phyloP scores from a whole-genome alignment of 1,139 yeast genomes.

The Suhomyces bokatorum region DNA sequence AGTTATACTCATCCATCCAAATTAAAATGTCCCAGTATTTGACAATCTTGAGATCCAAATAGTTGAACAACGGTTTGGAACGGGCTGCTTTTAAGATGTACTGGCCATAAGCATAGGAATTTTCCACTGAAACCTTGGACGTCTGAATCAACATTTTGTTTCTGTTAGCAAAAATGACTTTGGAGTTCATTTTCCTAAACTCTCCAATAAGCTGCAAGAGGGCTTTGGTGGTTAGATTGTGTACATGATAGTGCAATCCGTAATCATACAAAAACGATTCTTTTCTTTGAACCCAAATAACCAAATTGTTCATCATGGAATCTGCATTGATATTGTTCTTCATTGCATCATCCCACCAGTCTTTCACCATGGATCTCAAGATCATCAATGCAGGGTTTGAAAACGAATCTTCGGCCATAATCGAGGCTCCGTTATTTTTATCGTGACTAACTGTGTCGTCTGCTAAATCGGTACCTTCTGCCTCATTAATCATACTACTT shows the following conservation, averaged over 20 bases:
- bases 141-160: constrained; percentile 76
- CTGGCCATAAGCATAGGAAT: constrained; percentile 91
- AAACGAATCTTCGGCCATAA: constrained; percentile 74
- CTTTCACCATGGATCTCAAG: constrained; percentile 72
- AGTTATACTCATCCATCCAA: constrained; percentile 94
- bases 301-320: constrained; percentile 77
- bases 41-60: constrained; percentile 69
- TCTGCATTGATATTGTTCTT: constrained; percentile 74
- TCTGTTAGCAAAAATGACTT: constrained; percentile 78
- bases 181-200: constrained; percentile 74
- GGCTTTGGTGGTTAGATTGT: constrained; percentile 82
- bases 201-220: constrained; percentile 80
- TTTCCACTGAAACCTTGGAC: constrained; percentile 74
- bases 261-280: constrained; percentile 76
- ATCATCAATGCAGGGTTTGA: constrained; percentile 74
- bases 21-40: constrained; percentile 88
- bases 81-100: constrained; percentile 79
- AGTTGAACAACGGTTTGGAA: constrained; percentile 78
- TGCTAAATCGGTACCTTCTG: constrained; percentile 83
- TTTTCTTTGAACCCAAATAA: constrained; percentile 83
- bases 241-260: constrained; percentile 80
- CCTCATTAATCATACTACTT: constrained; percentile 80
- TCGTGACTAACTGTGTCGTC: constrained; percentile 48
- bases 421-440: constrained; percentile 49
- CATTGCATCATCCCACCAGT: constrained; percentile 94